phyloP scores from a whole-genome alignment of 192 early-diverging fungal genomes.

The Chytriomyces hyalinus region DNA sequence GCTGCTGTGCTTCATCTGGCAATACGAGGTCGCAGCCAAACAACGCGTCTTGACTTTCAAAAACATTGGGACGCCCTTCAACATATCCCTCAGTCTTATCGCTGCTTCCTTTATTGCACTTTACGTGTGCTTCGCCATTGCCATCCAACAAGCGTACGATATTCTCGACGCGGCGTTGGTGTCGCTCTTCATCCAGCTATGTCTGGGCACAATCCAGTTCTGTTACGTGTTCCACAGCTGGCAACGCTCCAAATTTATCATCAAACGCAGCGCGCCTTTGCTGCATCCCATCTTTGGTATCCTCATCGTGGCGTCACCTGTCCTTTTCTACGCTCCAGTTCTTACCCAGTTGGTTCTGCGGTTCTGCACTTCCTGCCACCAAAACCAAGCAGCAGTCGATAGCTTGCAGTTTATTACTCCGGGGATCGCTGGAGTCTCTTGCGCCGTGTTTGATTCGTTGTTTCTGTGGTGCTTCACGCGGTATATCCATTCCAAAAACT shows the following conservation, averaged over 20 bases:
- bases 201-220: neutral
- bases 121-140: constrained; percentile 4
- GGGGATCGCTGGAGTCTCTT: neutral
- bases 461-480: neutral
- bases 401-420: neutral
- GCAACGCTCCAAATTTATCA: constrained; percentile 2
- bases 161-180: neutral
- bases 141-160: neutral
- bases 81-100: constrained; percentile 6
- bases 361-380: neutral
- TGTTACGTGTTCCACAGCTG: neutral
- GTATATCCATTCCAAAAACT: neutral
- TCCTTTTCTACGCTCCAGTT: constrained; percentile 26
- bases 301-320: neutral
- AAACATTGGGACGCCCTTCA: constrained; percentile 24
- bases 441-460: neutral
- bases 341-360: neutral
- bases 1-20: too few species aligned
- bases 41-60: neutral
- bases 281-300: neutral
- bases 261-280: constrained; percentile 14
- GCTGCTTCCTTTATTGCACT: neutral
- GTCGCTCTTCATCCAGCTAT: neutral
- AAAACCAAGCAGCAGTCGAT: neutral
- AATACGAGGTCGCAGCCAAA: too few species aligned